Base-by-base conservation (phyloP, 345 rosid species). In the Populus simonii region DNA sequence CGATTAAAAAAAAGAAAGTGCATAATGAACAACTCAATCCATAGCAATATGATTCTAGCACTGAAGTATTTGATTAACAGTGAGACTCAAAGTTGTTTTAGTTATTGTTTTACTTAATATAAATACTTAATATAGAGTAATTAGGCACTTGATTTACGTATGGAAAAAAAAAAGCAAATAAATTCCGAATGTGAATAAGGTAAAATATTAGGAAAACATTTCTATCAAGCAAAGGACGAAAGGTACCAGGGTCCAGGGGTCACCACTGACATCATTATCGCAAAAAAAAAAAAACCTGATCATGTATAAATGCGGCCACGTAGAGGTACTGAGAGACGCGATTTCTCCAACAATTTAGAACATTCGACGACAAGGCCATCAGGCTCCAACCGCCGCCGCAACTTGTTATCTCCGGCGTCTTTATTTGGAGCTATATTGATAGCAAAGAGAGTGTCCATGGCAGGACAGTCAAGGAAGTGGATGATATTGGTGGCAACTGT, bases 401-500 rank as follows among this genome's bases (percentile, higher is more conserved):
- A 25, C 27, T 23, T n/a, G 65, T 59, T 23, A 23, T 59, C 65
- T 12, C 65, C 65, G 65, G 65, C 65, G 15, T 53, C 59, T 53
- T 53, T 20, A 20, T 20, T 20, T 0, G 23, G 4, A 10, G 13
- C 13, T 59, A 4, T 59, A 59, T 23, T 59, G 8, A n/a, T 59
- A n/a, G 29, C 65, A n/a, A n/a, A n/a, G 11, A 23, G 29, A 3
- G 65, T 59, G 65, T 39, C 4, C 23, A 93, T 93, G 99, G 92
- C 89, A 0, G 98, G 91, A 43, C 97, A 93, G 47, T 95, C 96
- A 3, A 49, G 94, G 38, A 95, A 93, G 79, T 95, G 99, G 99
- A 93, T 93, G 98, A 91, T 95, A 53, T 85, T 95, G 12, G 93
- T 95, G n/a, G 98, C 92, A 1, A 92, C 98, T 18, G 85, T 92